Percentiles rank a stretch among this genome's conserved stretches.
Evolutionary conservation across 2,329 filamentous ascomycete genomes (phyloP).

Genomic region (Penicillium psychrosexuale): DNA sequence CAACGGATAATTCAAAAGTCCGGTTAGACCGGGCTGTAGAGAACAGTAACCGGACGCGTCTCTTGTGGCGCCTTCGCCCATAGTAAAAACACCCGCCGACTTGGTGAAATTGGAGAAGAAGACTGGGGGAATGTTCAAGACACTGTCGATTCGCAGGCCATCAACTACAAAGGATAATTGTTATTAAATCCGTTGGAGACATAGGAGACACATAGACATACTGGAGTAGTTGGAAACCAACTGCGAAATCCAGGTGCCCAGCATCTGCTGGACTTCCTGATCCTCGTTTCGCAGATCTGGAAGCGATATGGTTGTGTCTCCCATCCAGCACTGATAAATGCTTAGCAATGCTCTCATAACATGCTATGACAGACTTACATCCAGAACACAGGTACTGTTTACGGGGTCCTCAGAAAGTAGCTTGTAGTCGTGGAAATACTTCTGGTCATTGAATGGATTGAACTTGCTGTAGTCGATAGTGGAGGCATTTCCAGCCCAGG

Average conservation of each 20-base stretch:
- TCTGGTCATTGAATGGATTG: conserved; percentile 26
- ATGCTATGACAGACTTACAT: conserved; percentile 1
- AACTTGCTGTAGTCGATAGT: conserved; percentile 26
- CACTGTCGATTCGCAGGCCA: conserved; percentile 52
- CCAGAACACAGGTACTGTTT: conserved; percentile 10
- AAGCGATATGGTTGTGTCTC: conserved; percentile 47
- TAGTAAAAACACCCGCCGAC: conserved; percentile 43
- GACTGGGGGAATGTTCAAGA: conserved; percentile 44
- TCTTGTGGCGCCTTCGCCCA: conserved; percentile 47
- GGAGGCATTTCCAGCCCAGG: conserved; percentile 14
- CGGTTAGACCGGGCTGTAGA: conserved; percentile 43
- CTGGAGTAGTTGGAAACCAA: conserved; percentile 45
- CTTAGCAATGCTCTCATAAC: conserved; percentile 2
- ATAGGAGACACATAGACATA: background rate
- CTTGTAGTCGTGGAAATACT: conserved; percentile 28
- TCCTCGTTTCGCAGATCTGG: conserved; percentile 49
- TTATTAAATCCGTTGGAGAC: background rate
- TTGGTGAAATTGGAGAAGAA: conserved; percentile 43
- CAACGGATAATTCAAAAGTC: conserved; percentile 48
- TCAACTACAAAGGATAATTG: conserved; percentile 33
- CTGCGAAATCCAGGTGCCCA: conserved; percentile 41
- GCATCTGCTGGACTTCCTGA: conserved; percentile 38
- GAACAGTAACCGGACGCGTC: conserved; percentile 39
- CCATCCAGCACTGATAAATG: conserved; percentile 46
- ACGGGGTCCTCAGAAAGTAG: conserved; percentile 2